Conservation (phyloP, 2,329 filamentous ascomycete genomes). For the Sporothrix luriei region DNA sequence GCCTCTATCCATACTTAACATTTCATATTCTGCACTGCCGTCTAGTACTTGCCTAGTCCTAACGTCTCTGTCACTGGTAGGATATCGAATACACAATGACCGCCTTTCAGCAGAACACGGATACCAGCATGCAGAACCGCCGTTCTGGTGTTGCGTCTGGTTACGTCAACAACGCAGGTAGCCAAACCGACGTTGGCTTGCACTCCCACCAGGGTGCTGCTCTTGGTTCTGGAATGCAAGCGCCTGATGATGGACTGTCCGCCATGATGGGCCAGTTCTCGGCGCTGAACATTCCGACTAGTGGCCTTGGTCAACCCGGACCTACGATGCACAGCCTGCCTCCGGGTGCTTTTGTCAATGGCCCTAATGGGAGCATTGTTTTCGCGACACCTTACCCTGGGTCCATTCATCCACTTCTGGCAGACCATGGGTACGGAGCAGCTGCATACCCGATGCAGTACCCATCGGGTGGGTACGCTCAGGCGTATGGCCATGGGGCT, state of each 20-base stretch:
- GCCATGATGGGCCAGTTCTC: conserved; percentile 42
- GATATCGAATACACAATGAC: conserved; percentile 31
- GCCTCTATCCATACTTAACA: too few species aligned
- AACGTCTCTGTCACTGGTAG: conserved; percentile 29
- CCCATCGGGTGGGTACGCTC: conserved; percentile 28
- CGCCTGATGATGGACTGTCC: conserved; percentile 34
- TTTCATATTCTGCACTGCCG: neutral
- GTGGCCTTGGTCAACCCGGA: conserved; percentile 36
- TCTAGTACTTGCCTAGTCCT: neutral
- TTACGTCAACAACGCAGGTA: conserved; percentile 25
- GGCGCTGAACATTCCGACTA: conserved; percentile 38
- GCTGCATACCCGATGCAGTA: conserved; percentile 39
- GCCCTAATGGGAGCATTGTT: conserved; percentile 40
- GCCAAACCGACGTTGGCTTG: conserved; percentile 15
- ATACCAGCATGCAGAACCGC: conserved; percentile 24
- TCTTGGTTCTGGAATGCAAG: conserved; percentile 15
- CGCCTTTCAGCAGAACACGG: conserved; percentile 23
- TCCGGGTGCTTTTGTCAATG: conserved; percentile 37
- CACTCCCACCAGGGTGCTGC: conserved; percentile 26
- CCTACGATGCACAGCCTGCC: conserved; percentile 39
- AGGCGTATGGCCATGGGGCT: conserved; percentile 39
- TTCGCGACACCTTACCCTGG: conserved; percentile 38
- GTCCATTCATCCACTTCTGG: conserved; percentile 39
- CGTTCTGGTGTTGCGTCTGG: conserved; percentile 26
- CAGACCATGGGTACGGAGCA: conserved; percentile 38